phyloP scores from a whole-genome alignment of 805 yeast genomes.

The Saturnispora galanensis region DNA sequence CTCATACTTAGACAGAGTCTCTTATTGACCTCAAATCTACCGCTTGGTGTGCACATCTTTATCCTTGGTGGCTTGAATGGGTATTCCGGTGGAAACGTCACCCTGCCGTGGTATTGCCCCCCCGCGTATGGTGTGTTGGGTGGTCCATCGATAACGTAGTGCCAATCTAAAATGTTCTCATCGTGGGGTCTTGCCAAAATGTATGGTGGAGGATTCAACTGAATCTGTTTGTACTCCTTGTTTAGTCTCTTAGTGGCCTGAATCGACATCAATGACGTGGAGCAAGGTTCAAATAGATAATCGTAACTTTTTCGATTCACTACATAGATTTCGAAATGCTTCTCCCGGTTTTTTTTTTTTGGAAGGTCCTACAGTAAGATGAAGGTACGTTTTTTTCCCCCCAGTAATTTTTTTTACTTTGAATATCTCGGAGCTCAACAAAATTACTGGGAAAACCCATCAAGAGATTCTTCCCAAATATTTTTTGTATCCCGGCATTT shows the following conservation, averaged over 20 bases:
- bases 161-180: constrained; percentile 85
- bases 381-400: no score
- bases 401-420: no score
- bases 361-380: not conserved
- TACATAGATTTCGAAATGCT: no score
- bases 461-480: no score
- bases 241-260: constrained; percentile 40
- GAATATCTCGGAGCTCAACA: no score
- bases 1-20: constrained; percentile 86
- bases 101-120: constrained; percentile 87
- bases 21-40: constrained; percentile 73
- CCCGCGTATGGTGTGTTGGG: constrained; percentile 77
- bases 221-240: constrained; percentile 72
- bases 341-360: no score
- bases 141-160: constrained; percentile 85
- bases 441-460: no score
- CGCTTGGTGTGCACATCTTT: constrained; percentile 82
- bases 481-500: no score
- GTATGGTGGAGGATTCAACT: constrained; percentile 75
- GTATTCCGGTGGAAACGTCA: constrained; percentile 73
- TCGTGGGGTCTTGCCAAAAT: constrained; percentile 83
- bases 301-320: no score
- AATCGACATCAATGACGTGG: constrained; percentile 19
- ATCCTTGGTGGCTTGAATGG: constrained; percentile 92
- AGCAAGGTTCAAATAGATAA: no score